Base-by-base conservation (phyloP, 495 filamentous ascomycete genomes). In the Daldinia concentrica region DNA sequence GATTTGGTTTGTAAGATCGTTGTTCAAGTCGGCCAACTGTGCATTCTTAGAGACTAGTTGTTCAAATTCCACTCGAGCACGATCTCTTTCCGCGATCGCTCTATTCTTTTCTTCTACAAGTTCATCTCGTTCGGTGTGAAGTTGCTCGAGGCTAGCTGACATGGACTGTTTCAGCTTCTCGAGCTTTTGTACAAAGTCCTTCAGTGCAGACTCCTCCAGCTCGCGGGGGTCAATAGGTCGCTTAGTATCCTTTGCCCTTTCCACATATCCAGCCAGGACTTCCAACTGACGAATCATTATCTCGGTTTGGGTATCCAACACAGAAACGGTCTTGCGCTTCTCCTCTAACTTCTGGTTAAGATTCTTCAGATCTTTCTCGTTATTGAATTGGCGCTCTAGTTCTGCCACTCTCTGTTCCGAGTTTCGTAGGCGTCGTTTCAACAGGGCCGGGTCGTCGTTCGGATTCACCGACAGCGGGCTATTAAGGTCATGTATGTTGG, bases 301-400 rank as follows among this genome's bases (percentile, higher is more conserved):
- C 79, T 99, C 96, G 27, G 94, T 91, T 80, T 97, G 92, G 1
- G 94, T 93, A 78, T 98, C 95, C 22, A 99, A 84, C 11, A 94
- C 91, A n/a, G 95, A 94, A 74, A 99, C 93, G 1, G 95, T 98
- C 68, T 94, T 97, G 51, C 95, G 88, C 83, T 98, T 98, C 80
- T 98, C 94, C 36, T 91, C 86, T 12, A 99, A 83, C 74, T 94
- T 94, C 45, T 90, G 93, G 75, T 94, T 94, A 30, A 95, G 86
- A 64, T 89, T 90, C 76, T 93, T 93, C 36, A 97, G 88, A 71
- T 94, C 92, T 24, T 91, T 91, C 19, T 91, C 91, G 15, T 88
- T 86, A 69, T 83, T 86, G 69, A 90, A 85, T 36, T 86, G 83
- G n/a, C 83, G 79, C 76, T 99, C 94, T 62, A 98, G 87, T 74